Evolutionary conservation across 148 eudicot genomes (phyloP), one percentile per base, ranked within the genome.

Genomic region (Vaccinium darrowii): DNA sequence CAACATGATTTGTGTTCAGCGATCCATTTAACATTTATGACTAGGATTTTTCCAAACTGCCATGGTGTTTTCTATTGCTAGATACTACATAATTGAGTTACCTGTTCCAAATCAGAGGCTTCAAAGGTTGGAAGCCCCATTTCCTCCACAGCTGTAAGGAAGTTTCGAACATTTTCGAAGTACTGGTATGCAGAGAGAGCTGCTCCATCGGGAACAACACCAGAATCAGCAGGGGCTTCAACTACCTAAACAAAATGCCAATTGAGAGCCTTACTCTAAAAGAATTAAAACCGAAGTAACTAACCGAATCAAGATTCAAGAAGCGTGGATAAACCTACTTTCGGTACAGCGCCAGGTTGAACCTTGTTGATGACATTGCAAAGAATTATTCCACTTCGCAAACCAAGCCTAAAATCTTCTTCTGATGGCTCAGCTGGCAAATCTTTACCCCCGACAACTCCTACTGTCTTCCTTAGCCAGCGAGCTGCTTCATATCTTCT

Each of bases 361-460:
- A 97, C 86, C 87, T 92, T 94, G 88, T 97, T 97, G 77, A 97
- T 92, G 54, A 90, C 99, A 92, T 87, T 95, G 90, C 99, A 97
- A 83, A 97, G 96, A 69, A 97, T 87, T 73, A 94, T 95, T 19
- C 99, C 98, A 79, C 98, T 95, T 82, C 98, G 87, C 85, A 97
- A 90, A 18, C 95, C 98, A 18, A 94, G 90, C 86, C 98, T 90
- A 85, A 97, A 97, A 85, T 92, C 95, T 85, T 94, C 98, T 84
- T 97, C 98, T 71, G 98, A 94, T 30, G 99, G 98, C 87, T 95
- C 93, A 85, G 96, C 98, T 5, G 98, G 98, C 84, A 97, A 87
- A 91, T 95, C 99, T 87, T 92, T 97, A n/a, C 90, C 94, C 69
- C 88, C 91, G 27, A 97, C 99, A 79, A 95, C 94, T 86, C 98